Evolutionary conservation across 164 flowering plant genomes (phyloP), one percentile per base, ranked within the genome.

Genomic region (Umbilicus rupestris): DNA sequence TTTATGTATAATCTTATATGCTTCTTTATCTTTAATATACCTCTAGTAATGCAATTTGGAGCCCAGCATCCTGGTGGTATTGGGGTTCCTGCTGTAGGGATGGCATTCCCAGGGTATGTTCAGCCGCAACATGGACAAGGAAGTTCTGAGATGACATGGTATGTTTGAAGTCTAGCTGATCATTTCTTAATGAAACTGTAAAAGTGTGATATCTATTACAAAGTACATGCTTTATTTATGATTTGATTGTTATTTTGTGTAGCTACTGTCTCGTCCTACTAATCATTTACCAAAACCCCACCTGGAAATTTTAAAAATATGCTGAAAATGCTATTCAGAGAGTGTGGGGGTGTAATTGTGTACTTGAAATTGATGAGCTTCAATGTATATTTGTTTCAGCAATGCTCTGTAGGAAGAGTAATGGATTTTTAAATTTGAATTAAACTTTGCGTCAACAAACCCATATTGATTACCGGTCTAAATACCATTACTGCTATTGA

Each of bases 41-140:
- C 31, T 47, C 52, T 42, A 91, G 99, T 89, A 65, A 91, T 94
- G 99, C 97, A 88, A 80, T 87, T 91, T 76, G 92, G 94, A 55
- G 86, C 85, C 39, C 96, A 85, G 82, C 96, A 85, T 83, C 88
- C 87, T 75, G 95, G 97, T 65, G 91, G 97, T 37, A 83, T 89
- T 55, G 96, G 98, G 55, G 92, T 94, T 77, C 93, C 99, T 73
- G 93, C 99, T 73, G 90, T 94, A 77, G 97, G 99, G 70, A 91
- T 94, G 99, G 99, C 99, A 41, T 85, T 94, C 73, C 99, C 99
- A 74, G 99, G 99, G 74, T 91, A 89, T 81, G 99, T 94, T 10
- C 90, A 85, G 67, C 87, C 89, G 30, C 90, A 90, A 72, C 88
- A 70, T 73, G 96, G 96, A 44, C 63, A 79, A 71, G 97, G 96